These are phyloP conservation scores for Plectosphaerella plurivora DNA, from an alignment of 2,329 filamentous ascomycete genomes.

Conservation along the genomic window DNA sequence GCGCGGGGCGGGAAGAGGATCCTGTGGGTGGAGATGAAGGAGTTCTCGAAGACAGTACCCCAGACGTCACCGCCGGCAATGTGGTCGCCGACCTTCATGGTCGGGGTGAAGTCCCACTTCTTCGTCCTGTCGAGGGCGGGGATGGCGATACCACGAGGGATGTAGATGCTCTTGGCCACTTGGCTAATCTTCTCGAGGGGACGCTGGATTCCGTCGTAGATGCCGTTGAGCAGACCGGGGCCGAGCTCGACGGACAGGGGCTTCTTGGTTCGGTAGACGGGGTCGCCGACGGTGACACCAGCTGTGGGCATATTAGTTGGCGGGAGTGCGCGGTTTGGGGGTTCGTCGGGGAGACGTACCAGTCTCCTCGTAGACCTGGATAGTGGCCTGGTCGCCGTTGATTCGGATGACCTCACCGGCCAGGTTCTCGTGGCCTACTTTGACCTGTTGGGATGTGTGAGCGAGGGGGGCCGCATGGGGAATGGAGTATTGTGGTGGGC, in stretches of 20 bases:
- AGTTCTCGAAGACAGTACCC: constrained; percentile 94
- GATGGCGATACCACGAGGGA: constrained; percentile 86
- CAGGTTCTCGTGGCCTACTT: constrained; percentile 85
- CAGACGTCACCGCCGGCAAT: constrained; percentile 95
- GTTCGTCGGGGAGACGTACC: constrained; percentile 47
- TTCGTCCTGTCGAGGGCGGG: constrained; percentile 84
- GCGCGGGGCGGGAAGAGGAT: constrained; percentile 88
- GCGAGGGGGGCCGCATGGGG: background rate
- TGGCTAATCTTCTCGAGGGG: constrained; percentile 82
- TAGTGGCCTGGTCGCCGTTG: constrained; percentile 89
- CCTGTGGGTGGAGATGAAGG: constrained; percentile 87
- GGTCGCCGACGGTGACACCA: constrained; percentile 93
- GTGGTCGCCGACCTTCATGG: constrained; percentile 92
- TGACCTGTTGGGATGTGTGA: constrained; percentile 55
- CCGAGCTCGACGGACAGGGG: constrained; percentile 96
- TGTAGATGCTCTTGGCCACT: constrained; percentile 85
- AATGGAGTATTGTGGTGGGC: background rate
- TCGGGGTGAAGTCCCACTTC: constrained; percentile 95
- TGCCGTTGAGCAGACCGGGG: constrained; percentile 95
- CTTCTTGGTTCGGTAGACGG: constrained; percentile 86
- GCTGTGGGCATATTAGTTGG: constrained; percentile 44
- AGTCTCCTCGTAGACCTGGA: constrained; percentile 99
- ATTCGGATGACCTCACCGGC: constrained; percentile 98
- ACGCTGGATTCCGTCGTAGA: constrained; percentile 98
- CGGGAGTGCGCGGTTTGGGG: background rate